These are phyloP conservation scores for Fusarium sp. DNA, from an alignment of 2,329 filamentous ascomycete genomes.

Conservation along the genomic window DNA sequence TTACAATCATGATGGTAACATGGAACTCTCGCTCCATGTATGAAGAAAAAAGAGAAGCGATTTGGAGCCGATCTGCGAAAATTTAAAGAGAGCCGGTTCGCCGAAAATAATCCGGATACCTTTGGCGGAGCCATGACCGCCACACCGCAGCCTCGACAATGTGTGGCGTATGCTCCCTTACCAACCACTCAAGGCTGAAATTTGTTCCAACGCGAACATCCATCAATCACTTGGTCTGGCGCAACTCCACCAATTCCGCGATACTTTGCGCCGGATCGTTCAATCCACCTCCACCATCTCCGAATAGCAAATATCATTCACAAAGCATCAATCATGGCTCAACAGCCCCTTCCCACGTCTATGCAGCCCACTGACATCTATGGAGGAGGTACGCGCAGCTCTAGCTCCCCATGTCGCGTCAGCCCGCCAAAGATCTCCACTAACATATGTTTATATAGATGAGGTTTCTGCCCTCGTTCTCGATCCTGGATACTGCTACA, in stretches of 20 bases:
- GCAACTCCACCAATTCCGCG: conserved; percentile 41
- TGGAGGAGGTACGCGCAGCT: conserved; percentile 63
- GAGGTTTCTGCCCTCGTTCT: conserved; percentile 97
- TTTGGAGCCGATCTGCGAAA: conserved; percentile 16
- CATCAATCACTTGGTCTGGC: conserved; percentile 29
- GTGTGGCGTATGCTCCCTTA: conserved; percentile 18
- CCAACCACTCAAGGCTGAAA: conserved; percentile 47
- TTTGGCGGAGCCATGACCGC: not conserved
- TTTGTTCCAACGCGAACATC: conserved; percentile 47
- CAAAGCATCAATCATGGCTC: conserved; percentile 56
- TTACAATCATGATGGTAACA: conserved; percentile 52
- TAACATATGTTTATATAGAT: conserved; percentile 64
- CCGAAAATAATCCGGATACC: conserved; percentile 37
- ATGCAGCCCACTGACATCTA: conserved; percentile 71
- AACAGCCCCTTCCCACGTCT: conserved; percentile 65
- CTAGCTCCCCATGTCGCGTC: conserved; percentile 32
- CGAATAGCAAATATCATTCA: conserved; percentile 1
- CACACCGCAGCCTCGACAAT: conserved; percentile 27
- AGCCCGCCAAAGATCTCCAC: conserved; percentile 20
- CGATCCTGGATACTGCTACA: conserved; percentile 90
- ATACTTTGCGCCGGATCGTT: conserved; percentile 38
- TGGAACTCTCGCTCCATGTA: conserved; percentile 46
- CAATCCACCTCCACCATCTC: conserved; percentile 40
- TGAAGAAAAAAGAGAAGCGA: conserved; percentile 25
- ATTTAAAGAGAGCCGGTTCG: conserved; percentile 28